Evolutionary conservation across 148 eudicot species (phyloP).

Genomic region (Diospyros kaki): DNA sequence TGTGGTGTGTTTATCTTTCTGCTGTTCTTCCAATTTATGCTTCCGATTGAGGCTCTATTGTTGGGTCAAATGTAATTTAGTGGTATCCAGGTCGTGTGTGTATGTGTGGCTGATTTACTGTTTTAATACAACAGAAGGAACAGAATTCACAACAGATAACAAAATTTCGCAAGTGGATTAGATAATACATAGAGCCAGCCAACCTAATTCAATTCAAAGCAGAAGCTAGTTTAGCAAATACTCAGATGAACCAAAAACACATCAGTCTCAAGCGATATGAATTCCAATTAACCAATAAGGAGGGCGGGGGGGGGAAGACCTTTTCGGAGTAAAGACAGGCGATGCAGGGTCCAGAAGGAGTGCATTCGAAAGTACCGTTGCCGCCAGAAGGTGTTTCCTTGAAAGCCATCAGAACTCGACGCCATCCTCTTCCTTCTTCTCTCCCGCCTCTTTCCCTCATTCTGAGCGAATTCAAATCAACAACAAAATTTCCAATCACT

Average conservation of each 20-base stretch:
- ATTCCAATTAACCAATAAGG: background rate
- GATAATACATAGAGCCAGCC: background rate
- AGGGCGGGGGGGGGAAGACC: conserved; percentile 31
- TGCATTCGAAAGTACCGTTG: conserved; percentile 71
- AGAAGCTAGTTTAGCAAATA: no score
- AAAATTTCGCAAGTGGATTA: background rate
- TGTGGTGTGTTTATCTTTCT: no score
- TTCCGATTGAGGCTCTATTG: no score
- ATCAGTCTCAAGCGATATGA: background rate
- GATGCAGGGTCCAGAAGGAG: conserved; percentile 90
- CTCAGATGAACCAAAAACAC: background rate
- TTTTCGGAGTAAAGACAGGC: conserved; percentile 78
- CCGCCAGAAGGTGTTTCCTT: conserved; percentile 55
- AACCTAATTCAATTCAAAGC: background rate
- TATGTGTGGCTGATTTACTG: no score
- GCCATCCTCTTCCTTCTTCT: conserved; percentile 13
- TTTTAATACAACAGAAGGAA: background rate
- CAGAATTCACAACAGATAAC: background rate
- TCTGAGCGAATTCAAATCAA: background rate
- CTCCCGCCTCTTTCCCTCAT: background rate
- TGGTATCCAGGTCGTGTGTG: no score
- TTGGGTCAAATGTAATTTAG: no score
- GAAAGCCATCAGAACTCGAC: conserved; percentile 47
- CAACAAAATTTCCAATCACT: background rate
- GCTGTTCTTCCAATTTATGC: no score